A percentile compares a stretch with the other conserved stretches of the same genome.
These are phyloP conservation scores for Periglandula ipomoeae DNA, from an alignment of 2,329 filamentous ascomycete species.

Conservation along the genomic window DNA sequence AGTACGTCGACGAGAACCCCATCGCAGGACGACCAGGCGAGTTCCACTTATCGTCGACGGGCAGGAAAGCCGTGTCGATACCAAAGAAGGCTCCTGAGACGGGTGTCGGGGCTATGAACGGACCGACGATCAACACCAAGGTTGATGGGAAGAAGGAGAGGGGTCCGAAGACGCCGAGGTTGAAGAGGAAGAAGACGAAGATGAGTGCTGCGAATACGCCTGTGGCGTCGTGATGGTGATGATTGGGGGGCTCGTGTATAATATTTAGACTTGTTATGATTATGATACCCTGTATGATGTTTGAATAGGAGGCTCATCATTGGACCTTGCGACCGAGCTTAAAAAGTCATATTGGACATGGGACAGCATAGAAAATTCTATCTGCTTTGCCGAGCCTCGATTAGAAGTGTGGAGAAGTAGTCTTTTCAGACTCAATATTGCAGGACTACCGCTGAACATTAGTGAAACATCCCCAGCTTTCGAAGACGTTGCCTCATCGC, in stretches of 20 bases:
- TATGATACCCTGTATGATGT: not conserved
- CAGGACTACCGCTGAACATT: too few species aligned
- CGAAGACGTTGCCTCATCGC: too few species aligned
- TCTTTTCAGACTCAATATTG: too few species aligned
- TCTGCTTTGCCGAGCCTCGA: too few species aligned
- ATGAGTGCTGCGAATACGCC: slow-evolving; percentile 25
- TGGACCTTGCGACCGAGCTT: too few species aligned
- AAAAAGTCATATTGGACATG: too few species aligned
- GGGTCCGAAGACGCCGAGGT: slow-evolving; percentile 33
- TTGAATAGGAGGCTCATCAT: too few species aligned
- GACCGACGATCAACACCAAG: slow-evolving; percentile 31
- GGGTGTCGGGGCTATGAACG: slow-evolving; percentile 25
- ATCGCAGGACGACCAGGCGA: slow-evolving; percentile 58
- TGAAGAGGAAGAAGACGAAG: slow-evolving; percentile 41
- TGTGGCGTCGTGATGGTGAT: slow-evolving; percentile 17
- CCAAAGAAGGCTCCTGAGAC: slow-evolving; percentile 21
- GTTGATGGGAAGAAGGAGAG: slow-evolving; percentile 38
- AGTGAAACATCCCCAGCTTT: too few species aligned
- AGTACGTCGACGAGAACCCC: slow-evolving; percentile 60
- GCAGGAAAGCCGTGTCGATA: slow-evolving; percentile 35
- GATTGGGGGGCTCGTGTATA: not conserved
- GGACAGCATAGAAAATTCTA: too few species aligned
- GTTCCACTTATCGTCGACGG: slow-evolving; percentile 55
- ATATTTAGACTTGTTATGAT: not conserved
- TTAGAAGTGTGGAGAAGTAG: too few species aligned